A percentile compares a stretch with the other conserved stretches of the same genome.
Evolutionary conservation across 352 stramenopile genomes (phyloP).

Genomic region (Globisporangium yorkense): DNA sequence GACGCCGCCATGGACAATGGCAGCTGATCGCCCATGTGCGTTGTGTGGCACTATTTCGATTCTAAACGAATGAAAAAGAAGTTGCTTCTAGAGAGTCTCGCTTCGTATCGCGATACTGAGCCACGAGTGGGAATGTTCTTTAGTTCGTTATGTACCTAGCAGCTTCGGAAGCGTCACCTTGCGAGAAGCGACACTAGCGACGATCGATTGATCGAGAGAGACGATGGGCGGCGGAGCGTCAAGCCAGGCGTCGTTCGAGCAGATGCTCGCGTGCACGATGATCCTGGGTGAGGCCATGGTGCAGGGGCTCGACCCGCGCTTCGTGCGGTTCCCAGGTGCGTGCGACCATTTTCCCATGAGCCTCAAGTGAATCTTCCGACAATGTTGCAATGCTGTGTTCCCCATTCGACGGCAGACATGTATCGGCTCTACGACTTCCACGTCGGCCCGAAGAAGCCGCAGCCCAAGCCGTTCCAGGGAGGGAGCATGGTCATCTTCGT

Average conservation of each 20-base stretch:
- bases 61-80: no score
- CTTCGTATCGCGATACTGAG: neutral
- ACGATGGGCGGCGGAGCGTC: constrained; percentile 66
- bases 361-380: neutral
- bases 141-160: no score
- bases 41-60: neutral
- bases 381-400: neutral
- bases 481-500: constrained; percentile 67
- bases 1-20: no score
- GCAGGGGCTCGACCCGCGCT: constrained; percentile 68
- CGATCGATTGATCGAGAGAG: neutral
- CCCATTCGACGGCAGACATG: constrained; percentile 24
- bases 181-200: no score
- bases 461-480: constrained; percentile 35
- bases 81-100: neutral
- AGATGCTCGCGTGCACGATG: constrained; percentile 85
- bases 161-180: neutral
- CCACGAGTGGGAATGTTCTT: no score
- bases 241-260: constrained; percentile 62
- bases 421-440: constrained; percentile 83
- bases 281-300: constrained; percentile 80
- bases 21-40: neutral
- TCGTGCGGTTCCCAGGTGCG: constrained; percentile 66
- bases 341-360: neutral
- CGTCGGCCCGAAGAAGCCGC: constrained; percentile 59